Percentiles rank a stretch among this genome's conserved stretches.
These are phyloP conservation scores for Stagonosporopsis rhizophila DNA, from an alignment of 2,329 filamentous ascomycete genomes.

Conservation along the genomic window DNA sequence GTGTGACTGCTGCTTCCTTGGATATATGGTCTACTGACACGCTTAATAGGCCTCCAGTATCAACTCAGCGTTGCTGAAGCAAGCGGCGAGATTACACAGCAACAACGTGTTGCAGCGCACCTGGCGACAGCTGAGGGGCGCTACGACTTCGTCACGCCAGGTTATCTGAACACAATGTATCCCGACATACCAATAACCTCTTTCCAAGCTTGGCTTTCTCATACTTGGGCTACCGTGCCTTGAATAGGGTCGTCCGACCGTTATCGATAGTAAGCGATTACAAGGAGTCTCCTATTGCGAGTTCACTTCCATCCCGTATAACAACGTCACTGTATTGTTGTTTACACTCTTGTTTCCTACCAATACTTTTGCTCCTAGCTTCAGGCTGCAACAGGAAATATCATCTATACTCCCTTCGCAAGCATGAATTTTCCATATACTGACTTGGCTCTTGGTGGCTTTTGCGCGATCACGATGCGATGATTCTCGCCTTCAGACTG, in stretches of 20 bases:
- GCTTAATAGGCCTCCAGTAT: slow-evolving; percentile 51
- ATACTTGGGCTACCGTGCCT: slow-evolving; percentile 45
- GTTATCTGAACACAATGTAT: slow-evolving; percentile 63
- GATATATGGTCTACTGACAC: not conserved
- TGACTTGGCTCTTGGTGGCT: not conserved
- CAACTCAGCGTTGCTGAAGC: slow-evolving; percentile 52
- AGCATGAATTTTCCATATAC: not conserved
- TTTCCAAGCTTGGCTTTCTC: slow-evolving; percentile 51
- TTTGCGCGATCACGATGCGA: slow-evolving; percentile 1
- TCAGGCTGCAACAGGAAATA: not conserved
- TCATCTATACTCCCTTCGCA: not conserved
- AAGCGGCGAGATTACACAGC: slow-evolving; percentile 38
- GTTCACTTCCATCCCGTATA: not conserved
- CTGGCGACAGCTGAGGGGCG: slow-evolving; percentile 72
- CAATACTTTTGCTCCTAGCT: not conserved
- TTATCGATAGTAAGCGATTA: not conserved
- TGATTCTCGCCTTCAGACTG: not conserved
- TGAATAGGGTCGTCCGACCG: slow-evolving; percentile 12
- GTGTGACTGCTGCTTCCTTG: slow-evolving; percentile 8
- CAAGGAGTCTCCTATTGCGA: not conserved
- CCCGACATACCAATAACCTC: slow-evolving; percentile 46
- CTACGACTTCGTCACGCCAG: slow-evolving; percentile 67
- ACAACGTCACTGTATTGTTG: not conserved
- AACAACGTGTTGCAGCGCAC: slow-evolving; percentile 63
- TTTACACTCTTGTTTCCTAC: no score